Percentiles rank a stretch among this genome's conserved stretches.
Conservation (phyloP, 2,329 filamentous ascomycete species). For the Sordariomycetes sp. region DNA sequence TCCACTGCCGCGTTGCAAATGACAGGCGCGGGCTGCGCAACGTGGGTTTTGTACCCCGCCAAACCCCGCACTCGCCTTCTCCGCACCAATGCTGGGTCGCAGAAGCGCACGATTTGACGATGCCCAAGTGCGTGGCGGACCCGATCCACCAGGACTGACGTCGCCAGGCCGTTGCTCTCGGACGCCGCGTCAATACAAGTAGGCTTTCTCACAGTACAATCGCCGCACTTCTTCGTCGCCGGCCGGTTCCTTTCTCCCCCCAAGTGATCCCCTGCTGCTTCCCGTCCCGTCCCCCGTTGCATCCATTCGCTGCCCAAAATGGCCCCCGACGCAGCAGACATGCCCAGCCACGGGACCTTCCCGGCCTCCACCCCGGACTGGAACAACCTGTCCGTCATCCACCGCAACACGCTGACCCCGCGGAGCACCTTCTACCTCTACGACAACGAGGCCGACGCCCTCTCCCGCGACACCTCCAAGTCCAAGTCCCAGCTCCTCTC, state of each 20-base stretch:
- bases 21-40: background rate
- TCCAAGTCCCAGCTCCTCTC: constrained; percentile 34
- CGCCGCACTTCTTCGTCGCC: background rate
- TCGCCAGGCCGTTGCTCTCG: background rate
- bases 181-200: background rate
- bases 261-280: background rate
- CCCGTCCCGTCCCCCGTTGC: background rate
- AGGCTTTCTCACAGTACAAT: background rate
- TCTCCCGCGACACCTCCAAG: constrained; percentile 26
- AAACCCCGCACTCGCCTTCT: background rate
- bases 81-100: background rate
- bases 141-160: background rate
- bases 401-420: constrained; percentile 46
- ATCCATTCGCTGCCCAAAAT: background rate
- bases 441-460: constrained; percentile 33
- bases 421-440: constrained; percentile 47
- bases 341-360: background rate
- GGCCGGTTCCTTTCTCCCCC: background rate
- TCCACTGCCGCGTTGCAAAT: background rate
- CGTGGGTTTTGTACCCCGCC: background rate
- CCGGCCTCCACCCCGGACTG: constrained; percentile 37
- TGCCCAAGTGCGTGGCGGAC: background rate
- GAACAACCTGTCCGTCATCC: constrained; percentile 49
- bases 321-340: background rate
- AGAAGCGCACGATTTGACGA: background rate